Evolutionary conservation across 768 basidiomycete genomes (phyloP).

Genomic region (Boletus rex-veris): DNA sequence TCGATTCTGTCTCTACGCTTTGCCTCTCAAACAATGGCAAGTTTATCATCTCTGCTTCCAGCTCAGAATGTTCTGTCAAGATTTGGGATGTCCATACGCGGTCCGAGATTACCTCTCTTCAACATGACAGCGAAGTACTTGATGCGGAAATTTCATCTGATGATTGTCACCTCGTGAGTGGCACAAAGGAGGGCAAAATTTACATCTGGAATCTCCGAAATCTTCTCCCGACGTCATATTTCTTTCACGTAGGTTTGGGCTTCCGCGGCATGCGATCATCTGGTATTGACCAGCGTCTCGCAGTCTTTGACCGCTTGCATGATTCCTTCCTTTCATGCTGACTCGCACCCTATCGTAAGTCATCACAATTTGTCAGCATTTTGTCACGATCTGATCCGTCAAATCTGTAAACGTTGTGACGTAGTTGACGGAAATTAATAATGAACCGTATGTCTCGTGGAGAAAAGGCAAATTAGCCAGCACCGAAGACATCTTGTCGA

Average conservation of each 20-base stretch:
- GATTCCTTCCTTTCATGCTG: background rate
- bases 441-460: constrained; percentile 8
- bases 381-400: constrained; percentile 1
- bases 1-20: constrained; percentile 14
- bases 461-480: background rate
- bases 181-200: constrained; percentile 5
- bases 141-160: constrained; percentile 15
- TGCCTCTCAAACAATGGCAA: constrained; percentile 19
- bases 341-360: constrained; percentile 6
- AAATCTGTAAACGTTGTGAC: background rate
- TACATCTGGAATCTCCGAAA: constrained; percentile 15
- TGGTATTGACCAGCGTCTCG: background rate
- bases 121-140: constrained; percentile 8
- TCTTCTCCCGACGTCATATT: constrained; percentile 8
- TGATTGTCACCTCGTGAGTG: constrained; percentile 7
- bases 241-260: constrained; percentile 6
- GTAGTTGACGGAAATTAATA: constrained; percentile 15
- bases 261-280: background rate
- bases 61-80: constrained; percentile 11
- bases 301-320: constrained; percentile 10
- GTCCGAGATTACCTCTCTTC: constrained; percentile 6
- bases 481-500: constrained; percentile 13
- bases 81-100: constrained; percentile 14
- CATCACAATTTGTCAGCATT: background rate
- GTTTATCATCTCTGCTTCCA: constrained; percentile 20